Percentiles rank a stretch among this genome's conserved stretches.
phyloP scores from a whole-genome alignment of 352 stramenopile genomes.

The Pythium guiyangense region DNA sequence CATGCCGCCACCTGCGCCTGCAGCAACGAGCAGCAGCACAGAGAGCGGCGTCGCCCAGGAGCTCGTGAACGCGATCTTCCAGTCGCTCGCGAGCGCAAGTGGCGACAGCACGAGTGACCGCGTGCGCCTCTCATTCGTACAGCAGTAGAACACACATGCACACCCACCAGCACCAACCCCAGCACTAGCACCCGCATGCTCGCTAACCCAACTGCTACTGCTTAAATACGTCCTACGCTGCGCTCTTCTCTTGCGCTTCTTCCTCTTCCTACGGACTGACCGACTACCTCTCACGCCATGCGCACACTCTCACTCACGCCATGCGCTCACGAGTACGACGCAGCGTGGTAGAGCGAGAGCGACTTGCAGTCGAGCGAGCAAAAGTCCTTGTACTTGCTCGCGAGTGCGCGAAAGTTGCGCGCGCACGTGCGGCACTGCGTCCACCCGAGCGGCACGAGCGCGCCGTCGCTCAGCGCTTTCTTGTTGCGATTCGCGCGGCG shows the following conservation, averaged over 20 bases:
- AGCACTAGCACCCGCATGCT: too few relatives aligned
- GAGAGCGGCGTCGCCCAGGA: constrained; percentile 9
- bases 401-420: constrained; percentile 46
- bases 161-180: too few relatives aligned
- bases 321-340: constrained; percentile 13
- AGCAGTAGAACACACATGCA: neutral
- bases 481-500: constrained; percentile 12
- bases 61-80: constrained; percentile 10
- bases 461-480: constrained; percentile 52
- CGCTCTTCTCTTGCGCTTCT: too few relatives aligned
- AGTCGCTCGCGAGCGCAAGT: constrained; percentile 8
- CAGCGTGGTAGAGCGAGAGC: constrained; percentile 39
- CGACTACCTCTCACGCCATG: too few relatives aligned
- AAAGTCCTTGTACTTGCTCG: constrained; percentile 51
- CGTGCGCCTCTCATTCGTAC: too few relatives aligned
- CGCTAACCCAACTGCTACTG: too few relatives aligned
- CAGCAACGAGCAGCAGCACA: neutral
- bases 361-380: constrained; percentile 82
- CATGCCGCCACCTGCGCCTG: neutral
- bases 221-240: too few relatives aligned
- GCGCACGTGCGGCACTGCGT: constrained; percentile 52
- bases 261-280: too few relatives aligned
- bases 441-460: constrained; percentile 19
- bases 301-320: too few relatives aligned
- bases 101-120: constrained; percentile 3